phyloP scores from a whole-genome alignment of 1,284 basidiomycete genomes.

The Rhizopogon parksii region DNA sequence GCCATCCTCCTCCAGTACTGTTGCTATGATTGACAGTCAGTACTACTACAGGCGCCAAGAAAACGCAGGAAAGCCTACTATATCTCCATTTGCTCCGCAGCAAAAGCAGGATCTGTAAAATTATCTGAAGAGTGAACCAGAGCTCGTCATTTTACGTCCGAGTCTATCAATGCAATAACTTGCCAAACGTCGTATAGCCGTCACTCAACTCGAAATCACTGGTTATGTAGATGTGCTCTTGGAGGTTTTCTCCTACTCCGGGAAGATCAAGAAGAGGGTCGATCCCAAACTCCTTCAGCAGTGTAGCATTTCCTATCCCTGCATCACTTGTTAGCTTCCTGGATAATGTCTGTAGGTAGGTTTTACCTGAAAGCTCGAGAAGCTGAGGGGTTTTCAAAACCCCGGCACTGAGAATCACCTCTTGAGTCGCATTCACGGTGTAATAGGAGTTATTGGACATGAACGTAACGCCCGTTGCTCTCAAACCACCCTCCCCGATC shows the following conservation, averaged over 20 bases:
- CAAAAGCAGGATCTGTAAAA: too few relatives aligned
- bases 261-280: conserved; percentile 9
- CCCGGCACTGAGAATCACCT: conserved; percentile 8
- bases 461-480: too few relatives aligned
- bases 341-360: too few relatives aligned
- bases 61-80: too few relatives aligned
- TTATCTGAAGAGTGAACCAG: background rate
- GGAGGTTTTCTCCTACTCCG: conserved; percentile 8
- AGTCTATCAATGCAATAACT: background rate
- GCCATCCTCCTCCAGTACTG: too few relatives aligned
- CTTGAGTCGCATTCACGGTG: conserved; percentile 4
- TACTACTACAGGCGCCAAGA: too few relatives aligned
- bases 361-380: conserved; percentile 2
- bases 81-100: too few relatives aligned
- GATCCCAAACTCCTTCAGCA: conserved; percentile 12
- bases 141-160: background rate
- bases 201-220: background rate
- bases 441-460: too few relatives aligned
- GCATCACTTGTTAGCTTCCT: too few relatives aligned
- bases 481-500: too few relatives aligned
- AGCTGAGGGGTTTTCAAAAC: conserved; percentile 7
- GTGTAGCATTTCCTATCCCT: conserved; percentile 14
- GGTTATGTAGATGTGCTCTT: too few relatives aligned
- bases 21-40: too few relatives aligned
- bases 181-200: background rate